Conservation (phyloP, 192 early-diverging fungal genomes). For the Backusella parvicylindrica region DNA sequence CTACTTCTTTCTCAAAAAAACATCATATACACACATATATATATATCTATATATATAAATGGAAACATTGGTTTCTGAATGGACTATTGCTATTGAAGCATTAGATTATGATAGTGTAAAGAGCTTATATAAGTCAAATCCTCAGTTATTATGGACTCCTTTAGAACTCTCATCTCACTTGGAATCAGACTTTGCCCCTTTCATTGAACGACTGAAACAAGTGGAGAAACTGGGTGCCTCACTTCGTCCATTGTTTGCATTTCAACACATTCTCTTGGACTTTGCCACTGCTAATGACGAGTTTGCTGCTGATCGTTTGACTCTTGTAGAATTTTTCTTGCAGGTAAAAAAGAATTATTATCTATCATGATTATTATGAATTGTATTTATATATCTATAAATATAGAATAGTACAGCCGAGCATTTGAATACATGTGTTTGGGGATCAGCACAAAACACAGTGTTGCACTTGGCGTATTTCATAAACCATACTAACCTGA, state of each 20-base stretch:
- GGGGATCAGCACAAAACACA: conserved; percentile 19
- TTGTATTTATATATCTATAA: neutral
- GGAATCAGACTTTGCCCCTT: conserved; percentile 8
- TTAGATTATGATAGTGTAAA: conserved; percentile 9
- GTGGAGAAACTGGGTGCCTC: neutral
- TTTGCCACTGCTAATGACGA: neutral
- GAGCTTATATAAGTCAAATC: neutral
- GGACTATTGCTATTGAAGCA: conserved; percentile 15
- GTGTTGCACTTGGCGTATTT: conserved; percentile 19
- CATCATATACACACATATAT: no score
- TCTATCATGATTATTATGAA: neutral
- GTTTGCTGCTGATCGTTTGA: neutral
- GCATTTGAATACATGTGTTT: conserved; percentile 16
- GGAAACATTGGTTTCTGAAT: neutral
- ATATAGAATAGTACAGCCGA: neutral
- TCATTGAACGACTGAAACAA: conserved; percentile 1
- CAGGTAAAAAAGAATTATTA: neutral
- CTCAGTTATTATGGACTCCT: conserved; percentile 14
- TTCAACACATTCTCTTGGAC: conserved; percentile 10
- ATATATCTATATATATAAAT: neutral
- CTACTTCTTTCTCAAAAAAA: neutral
- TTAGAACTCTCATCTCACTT: neutral
- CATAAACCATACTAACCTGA: conserved; percentile 3
- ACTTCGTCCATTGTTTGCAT: conserved; percentile 5
- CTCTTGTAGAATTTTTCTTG: conserved; percentile 9